Evolutionary conservation across 176 grass and related monocot species (phyloP).

Genomic region (Oryza nivara): DNA sequence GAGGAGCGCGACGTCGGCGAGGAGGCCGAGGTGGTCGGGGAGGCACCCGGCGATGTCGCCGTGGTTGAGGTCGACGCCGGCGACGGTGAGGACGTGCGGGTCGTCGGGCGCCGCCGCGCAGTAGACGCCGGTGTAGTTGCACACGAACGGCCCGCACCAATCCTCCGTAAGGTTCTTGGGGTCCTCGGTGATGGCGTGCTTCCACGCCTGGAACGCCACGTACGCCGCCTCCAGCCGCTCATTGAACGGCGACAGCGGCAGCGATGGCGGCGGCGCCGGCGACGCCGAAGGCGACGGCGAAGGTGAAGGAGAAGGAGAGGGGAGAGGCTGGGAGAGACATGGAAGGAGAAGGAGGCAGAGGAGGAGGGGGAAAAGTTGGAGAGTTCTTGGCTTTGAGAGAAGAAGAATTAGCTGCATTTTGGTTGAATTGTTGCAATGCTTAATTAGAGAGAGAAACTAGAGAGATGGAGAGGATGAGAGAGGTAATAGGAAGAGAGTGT

Average conservation of each 20-base stretch:
- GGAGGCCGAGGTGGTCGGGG: constrained; percentile 70
- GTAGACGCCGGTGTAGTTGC: constrained; percentile 86
- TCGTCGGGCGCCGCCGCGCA: constrained; percentile 73
- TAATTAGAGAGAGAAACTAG: not conserved
- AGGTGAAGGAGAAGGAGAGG: constrained; percentile 47
- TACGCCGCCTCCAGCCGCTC: constrained; percentile 69
- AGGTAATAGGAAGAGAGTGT: not conserved
- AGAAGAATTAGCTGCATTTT: constrained; percentile 26
- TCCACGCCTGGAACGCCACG: constrained; percentile 77
- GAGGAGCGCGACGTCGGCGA: constrained; percentile 66
- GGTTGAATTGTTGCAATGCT: constrained; percentile 19
- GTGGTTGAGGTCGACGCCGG: constrained; percentile 80
- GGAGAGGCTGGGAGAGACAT: constrained; percentile 50
- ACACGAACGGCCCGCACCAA: constrained; percentile 82
- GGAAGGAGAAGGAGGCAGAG: constrained; percentile 46
- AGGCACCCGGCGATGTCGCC: constrained; percentile 47
- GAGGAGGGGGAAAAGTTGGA: not conserved
- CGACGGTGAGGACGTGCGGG: constrained; percentile 70
- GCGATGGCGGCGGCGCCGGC: constrained; percentile 11
- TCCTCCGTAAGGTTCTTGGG: constrained; percentile 69
- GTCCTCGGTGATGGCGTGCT: constrained; percentile 75
- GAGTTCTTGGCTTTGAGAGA: constrained; percentile 31
- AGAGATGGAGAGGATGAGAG: no score
- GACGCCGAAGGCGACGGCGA: constrained; percentile 30
- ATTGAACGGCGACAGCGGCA: constrained; percentile 73